Percentiles rank a stretch among this genome's conserved stretches.
phyloP scores from a whole-genome alignment of 345 rosid species.

The Populus alba region DNA sequence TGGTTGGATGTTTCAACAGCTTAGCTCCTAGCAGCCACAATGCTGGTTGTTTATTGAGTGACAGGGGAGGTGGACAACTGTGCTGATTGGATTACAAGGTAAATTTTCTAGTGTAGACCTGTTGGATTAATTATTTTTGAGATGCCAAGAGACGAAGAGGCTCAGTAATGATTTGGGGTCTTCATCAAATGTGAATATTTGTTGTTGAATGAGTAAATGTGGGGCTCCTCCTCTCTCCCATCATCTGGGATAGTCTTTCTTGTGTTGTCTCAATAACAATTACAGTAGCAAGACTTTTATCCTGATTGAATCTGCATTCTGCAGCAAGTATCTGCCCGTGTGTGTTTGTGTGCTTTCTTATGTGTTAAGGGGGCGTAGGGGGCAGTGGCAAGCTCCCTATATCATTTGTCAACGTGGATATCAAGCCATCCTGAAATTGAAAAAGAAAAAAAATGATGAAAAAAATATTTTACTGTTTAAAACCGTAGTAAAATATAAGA shows the following conservation, averaged over 20 bases:
- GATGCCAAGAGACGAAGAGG: neutral
- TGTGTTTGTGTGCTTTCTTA: neutral
- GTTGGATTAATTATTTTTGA: conserved; percentile 15
- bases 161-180: neutral
- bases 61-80: neutral
- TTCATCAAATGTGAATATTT: neutral
- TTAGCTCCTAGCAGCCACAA: neutral
- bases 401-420: neutral
- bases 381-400: neutral
- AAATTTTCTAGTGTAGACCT: neutral
- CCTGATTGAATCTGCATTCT: neutral
- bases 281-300: neutral
- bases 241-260: neutral
- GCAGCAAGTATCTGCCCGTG: neutral
- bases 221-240: neutral
- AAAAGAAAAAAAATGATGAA: too few species aligned
- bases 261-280: neutral
- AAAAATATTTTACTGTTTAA: too few species aligned
- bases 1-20: neutral
- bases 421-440: neutral
- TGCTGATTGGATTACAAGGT: neutral
- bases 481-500: too few species aligned
- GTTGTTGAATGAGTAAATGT: neutral
- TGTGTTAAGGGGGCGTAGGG: neutral
- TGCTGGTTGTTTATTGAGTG: neutral